A percentile compares a stretch with the other conserved stretches of the same genome.
These are phyloP conservation scores for Diplodia corticola DNA, from an alignment of 2,329 filamentous ascomycete species.

Conservation along the genomic window DNA sequence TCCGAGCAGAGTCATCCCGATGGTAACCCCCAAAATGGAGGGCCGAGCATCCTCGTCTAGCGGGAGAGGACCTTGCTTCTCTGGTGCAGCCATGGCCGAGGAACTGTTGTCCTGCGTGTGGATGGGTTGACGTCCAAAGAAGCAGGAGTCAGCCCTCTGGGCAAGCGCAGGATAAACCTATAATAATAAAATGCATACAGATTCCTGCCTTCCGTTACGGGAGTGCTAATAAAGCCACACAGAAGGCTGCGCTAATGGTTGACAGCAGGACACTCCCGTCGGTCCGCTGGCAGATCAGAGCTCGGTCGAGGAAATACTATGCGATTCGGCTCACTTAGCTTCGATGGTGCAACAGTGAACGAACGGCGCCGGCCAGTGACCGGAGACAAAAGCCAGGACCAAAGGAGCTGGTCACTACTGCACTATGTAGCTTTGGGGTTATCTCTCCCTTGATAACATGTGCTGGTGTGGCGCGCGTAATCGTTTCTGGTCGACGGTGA, in stretches of 20 bases:
- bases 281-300: background rate
- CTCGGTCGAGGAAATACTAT: background rate
- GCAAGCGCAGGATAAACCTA: background rate
- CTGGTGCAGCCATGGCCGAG: background rate
- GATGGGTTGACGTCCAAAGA: background rate
- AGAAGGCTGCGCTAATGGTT: background rate
- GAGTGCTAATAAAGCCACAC: background rate
- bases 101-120: background rate
- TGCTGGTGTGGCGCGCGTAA: background rate
- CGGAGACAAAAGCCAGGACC: background rate
- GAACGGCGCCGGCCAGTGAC: background rate
- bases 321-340: background rate
- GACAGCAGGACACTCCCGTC: background rate
- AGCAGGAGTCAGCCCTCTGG: background rate
- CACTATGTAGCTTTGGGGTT: background rate
- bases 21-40: constrained; percentile 44
- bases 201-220: background rate
- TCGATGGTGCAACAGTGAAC: background rate
- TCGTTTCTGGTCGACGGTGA: background rate
- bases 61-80: constrained; percentile 25
- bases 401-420: background rate
- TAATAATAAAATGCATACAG: background rate
- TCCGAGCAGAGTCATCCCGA: constrained; percentile 44
- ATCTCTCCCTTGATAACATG: background rate
- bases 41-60: constrained; percentile 42